phyloP scores from a whole-genome alignment of 2,329 filamentous ascomycete species.

The Diaporthe amygdali region DNA sequence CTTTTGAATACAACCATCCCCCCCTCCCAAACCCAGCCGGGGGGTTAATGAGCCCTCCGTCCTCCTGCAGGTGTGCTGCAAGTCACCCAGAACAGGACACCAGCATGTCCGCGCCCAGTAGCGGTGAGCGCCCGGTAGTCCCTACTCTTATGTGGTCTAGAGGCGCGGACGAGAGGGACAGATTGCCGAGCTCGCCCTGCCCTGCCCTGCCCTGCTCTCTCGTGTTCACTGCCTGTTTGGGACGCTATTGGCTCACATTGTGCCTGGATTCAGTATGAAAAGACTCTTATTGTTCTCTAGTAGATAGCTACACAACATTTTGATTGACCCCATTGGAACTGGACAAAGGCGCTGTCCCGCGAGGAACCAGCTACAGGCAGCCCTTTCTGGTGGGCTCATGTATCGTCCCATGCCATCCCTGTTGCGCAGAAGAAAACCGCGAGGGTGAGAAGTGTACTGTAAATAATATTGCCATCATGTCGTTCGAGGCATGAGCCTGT shows the following conservation, averaged over 20 bases:
- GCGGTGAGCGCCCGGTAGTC: constrained; percentile 19
- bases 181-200: not conserved
- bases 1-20: no score
- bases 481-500: constrained; percentile 21
- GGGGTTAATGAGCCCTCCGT: not conserved
- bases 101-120: not conserved
- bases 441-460: constrained; percentile 15
- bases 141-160: no score
- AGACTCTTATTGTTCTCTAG: not conserved
- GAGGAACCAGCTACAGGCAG: constrained; percentile 2
- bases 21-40: not conserved
- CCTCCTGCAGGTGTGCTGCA: constrained; percentile 22
- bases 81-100: constrained; percentile 10
- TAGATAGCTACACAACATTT: constrained; percentile 11
- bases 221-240: not conserved
- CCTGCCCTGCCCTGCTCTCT: not conserved
- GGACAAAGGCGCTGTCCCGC: not conserved
- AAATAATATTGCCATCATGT: constrained; percentile 24
- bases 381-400: not conserved
- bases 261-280: not conserved
- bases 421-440: not conserved
- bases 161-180: not conserved
- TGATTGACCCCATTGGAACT: not conserved
- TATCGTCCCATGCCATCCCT: not conserved
- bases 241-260: not conserved